Base-by-base conservation (phyloP, 2,329 filamentous ascomycete species). In the Aspergillus amoenus region DNA sequence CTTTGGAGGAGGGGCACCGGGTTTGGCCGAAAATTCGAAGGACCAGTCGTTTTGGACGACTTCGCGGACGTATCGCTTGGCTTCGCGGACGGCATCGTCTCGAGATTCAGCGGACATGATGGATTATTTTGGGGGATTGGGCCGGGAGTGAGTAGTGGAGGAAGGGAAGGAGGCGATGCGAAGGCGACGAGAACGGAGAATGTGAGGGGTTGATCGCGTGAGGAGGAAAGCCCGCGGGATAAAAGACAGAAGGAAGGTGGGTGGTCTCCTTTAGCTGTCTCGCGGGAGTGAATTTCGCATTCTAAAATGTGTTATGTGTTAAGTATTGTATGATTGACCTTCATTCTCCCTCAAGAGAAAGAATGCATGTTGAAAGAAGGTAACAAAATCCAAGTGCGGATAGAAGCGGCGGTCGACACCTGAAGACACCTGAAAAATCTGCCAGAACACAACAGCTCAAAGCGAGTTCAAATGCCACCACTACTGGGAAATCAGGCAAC, bases 21-120 rank as follows among this genome's bases (percentile, higher is more conserved):
- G 40, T 45, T 62, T 61, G 8, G 64, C 51, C 2, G 66, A 65
- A 34, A 65, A 59, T 7, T 73, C 66, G 53, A 71, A 77, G 41
- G 66, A 63, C 77, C 77, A 79, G 67, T 78, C 76, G 58, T 75
- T 72, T 24, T 75, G 73, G 22, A 78, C 68, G 17, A 75, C 67
- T 18, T 73, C 67, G 44, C 70, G 73, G 48, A 79, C 66, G 49
- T 76, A 72, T 24, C 66, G 63, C 60, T 76, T 79, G 27, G 75
- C 75, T 27, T 75, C 71, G 55, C 72, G 73, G 47, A 76, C 70
- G 37, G 75, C 74, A 4, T 68, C 64, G 50, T 77, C 76, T 61
- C 74, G 74, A 50, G 66, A 62, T 32, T 77, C 72, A 40, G 57
- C 53, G 15, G 62, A 41, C 61, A 64, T 64, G 51, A 30, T 59